Percentiles rank a stretch among this genome's conserved stretches.
These are phyloP conservation scores for Singerocomus inundabilis DNA, from an alignment of 1,284 basidiomycete species.

Conservation along the genomic window DNA sequence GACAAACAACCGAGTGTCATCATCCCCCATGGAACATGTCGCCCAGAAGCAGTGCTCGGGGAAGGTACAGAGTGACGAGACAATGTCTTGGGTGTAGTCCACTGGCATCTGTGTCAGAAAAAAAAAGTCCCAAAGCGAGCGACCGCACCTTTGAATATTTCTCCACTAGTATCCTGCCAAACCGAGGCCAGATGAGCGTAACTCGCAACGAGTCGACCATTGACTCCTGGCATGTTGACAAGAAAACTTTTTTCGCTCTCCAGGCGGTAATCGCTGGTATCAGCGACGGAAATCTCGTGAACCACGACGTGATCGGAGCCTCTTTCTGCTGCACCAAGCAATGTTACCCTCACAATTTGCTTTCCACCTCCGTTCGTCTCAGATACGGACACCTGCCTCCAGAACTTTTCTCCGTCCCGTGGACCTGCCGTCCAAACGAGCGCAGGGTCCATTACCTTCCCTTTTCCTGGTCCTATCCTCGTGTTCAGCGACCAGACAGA, in stretches of 20 bases:
- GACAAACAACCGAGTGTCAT: slow-evolving; percentile 49
- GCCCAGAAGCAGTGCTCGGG: slow-evolving; percentile 59
- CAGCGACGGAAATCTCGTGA: slow-evolving; percentile 17
- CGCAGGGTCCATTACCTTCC: slow-evolving; percentile 62
- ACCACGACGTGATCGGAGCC: slow-evolving; percentile 18
- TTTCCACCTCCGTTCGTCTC: slow-evolving; percentile 7
- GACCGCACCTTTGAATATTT: slow-evolving; percentile 52
- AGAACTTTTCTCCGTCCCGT: slow-evolving; percentile 20
- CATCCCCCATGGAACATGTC: slow-evolving; percentile 29
- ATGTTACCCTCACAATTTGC: slow-evolving; percentile 6
- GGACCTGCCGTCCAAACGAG: slow-evolving; percentile 47
- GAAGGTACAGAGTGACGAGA: slow-evolving; percentile 43
- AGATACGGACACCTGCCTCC: slow-evolving; percentile 42
- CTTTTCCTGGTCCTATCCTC: slow-evolving; percentile 56
- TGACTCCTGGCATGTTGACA: slow-evolving; percentile 33
- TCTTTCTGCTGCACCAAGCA: slow-evolving; percentile 26
- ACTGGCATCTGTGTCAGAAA: slow-evolving; percentile 19
- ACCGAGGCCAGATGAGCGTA: slow-evolving; percentile 27
- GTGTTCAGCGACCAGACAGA: slow-evolving; percentile 73
- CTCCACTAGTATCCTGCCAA: slow-evolving; percentile 54
- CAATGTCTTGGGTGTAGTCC: slow-evolving; percentile 16
- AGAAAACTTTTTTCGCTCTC: slow-evolving; percentile 7
- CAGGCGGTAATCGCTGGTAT: not conserved
- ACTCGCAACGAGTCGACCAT: slow-evolving; percentile 45
- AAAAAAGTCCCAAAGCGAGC: slow-evolving; percentile 14